These are phyloP conservation scores for Phytophthora megakarya DNA, from an alignment of 352 stramenopile genomes.

Conservation along the genomic window DNA sequence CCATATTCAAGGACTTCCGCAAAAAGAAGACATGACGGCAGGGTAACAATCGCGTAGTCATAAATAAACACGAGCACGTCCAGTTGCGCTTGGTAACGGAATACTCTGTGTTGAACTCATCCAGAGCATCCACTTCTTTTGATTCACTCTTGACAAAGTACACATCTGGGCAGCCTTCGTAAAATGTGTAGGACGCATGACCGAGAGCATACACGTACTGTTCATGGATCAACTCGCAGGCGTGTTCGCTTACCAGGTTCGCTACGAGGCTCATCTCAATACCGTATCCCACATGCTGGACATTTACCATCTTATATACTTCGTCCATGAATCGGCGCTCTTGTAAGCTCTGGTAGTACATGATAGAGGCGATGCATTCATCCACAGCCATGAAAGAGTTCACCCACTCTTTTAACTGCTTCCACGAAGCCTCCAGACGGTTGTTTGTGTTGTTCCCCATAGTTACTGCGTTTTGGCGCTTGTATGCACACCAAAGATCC, in stretches of 20 bases:
- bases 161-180: neutral
- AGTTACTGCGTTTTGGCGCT: neutral
- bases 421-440: no score
- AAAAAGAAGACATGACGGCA: conserved; percentile 6
- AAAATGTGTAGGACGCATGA: neutral
- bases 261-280: neutral
- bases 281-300: neutral
- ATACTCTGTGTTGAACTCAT: no score
- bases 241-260: neutral
- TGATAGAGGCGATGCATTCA: neutral
- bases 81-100: neutral
- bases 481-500: no score
- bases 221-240: neutral
- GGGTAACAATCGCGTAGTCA: neutral
- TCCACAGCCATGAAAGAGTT: neutral
- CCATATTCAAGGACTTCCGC: neutral
- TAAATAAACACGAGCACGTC: neutral
- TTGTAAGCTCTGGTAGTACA: neutral
- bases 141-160: neutral
- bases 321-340: neutral
- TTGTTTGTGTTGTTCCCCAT: no score
- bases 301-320: neutral
- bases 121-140: no score
- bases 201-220: neutral
- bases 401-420: no score